phyloP scores from a whole-genome alignment of 2,329 filamentous ascomycete species.

The Tolypocladium pustulatum region DNA sequence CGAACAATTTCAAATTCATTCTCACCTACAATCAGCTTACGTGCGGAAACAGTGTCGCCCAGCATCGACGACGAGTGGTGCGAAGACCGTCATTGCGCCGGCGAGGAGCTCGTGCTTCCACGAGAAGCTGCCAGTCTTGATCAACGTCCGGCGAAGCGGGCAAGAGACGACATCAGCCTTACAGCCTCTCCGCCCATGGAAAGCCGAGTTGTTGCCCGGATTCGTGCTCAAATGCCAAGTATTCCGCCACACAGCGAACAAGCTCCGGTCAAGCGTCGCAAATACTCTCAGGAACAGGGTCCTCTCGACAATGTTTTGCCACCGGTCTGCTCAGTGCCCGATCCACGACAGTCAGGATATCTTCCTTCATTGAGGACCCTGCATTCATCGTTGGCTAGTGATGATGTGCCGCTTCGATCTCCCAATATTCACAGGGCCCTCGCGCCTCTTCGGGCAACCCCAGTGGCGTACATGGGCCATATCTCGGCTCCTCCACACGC shows the following conservation, averaged over 20 bases:
- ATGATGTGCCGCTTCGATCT: background rate
- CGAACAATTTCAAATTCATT: background rate
- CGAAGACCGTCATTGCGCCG: background rate
- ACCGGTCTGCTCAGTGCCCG: background rate
- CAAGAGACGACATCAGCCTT: background rate
- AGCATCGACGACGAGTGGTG: background rate
- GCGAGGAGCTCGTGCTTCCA: too few relatives aligned
- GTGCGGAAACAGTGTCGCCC: background rate
- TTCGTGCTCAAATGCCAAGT: slow-evolving; percentile 1
- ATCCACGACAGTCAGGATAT: background rate
- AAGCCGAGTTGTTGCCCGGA: background rate
- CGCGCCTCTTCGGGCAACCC: background rate
- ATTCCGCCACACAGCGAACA: background rate
- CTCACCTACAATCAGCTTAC: background rate
- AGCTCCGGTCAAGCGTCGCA: background rate
- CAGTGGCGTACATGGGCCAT: background rate
- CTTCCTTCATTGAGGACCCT: slow-evolving; percentile 1
- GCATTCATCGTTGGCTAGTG: background rate
- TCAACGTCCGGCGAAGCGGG: background rate
- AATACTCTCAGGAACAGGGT: background rate
- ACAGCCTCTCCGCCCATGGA: background rate
- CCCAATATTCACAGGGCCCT: background rate
- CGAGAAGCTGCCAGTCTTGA: background rate
- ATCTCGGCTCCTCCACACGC: background rate
- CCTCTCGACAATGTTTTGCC: background rate